A percentile compares a stretch with the other conserved stretches of the same genome.
These are phyloP conservation scores for Macrolepiota dolichaula DNA, from an alignment of 768 basidiomycete species.

Conservation along the genomic window DNA sequence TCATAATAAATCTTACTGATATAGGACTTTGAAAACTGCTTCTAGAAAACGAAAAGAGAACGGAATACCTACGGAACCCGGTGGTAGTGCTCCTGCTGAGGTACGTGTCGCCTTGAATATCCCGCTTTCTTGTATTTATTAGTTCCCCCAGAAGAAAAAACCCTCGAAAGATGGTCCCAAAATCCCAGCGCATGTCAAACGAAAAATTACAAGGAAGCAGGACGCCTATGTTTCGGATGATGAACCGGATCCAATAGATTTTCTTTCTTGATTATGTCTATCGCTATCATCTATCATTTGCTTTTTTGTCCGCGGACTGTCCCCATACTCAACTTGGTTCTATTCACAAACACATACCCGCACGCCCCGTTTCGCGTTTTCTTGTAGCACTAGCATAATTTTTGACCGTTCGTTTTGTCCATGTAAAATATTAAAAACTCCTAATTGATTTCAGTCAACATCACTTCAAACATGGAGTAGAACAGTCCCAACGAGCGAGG, in stretches of 20 bases:
- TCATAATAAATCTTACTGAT: neutral
- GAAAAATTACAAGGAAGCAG: neutral
- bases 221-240: constrained; percentile 19
- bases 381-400: neutral
- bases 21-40: constrained; percentile 1
- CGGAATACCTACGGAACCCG: neutral
- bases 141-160: neutral
- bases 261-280: constrained; percentile 31
- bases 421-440: neutral
- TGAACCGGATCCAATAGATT: constrained; percentile 46
- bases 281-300: neutral
- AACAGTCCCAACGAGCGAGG: neutral
- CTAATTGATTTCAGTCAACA: neutral
- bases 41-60: constrained; percentile 36
- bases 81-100: neutral
- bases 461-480: neutral
- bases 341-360: neutral
- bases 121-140: neutral
- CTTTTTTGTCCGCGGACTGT: neutral
- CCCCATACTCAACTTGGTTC: neutral
- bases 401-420: neutral
- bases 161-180: neutral
- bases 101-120: neutral
- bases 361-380: neutral
- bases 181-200: neutral